These are phyloP conservation scores for Rhodotorula sp. DNA, from an alignment of 1,284 basidiomycete genomes.

Conservation along the genomic window DNA sequence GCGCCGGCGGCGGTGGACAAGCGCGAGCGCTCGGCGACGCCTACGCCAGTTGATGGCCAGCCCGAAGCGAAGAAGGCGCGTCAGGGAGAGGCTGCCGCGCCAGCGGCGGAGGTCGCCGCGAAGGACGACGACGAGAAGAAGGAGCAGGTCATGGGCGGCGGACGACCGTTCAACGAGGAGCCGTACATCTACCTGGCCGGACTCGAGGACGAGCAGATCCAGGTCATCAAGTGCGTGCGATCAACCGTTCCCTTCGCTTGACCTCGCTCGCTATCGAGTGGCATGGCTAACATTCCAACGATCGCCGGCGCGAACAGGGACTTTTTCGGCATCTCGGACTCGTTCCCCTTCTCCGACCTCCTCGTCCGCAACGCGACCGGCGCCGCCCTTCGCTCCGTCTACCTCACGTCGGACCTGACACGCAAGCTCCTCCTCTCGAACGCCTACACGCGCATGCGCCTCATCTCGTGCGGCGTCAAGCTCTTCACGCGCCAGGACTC, in stretches of 20 bases:
- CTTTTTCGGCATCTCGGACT: conserved; percentile 68
- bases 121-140: conserved; percentile 5
- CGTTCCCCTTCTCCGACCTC: conserved; percentile 72
- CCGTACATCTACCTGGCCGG: conserved; percentile 75
- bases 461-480: conserved; percentile 90
- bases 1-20: neutral
- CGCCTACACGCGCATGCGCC: conserved; percentile 77
- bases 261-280: neutral
- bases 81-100: neutral
- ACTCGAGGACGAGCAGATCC: conserved; percentile 67
- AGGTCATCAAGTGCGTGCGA: conserved; percentile 61
- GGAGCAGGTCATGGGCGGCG: conserved; percentile 19
- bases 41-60: conserved; percentile 21
- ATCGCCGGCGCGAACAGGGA: conserved; percentile 55
- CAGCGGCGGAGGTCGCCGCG: neutral
- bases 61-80: conserved; percentile 33
- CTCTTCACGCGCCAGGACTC: conserved; percentile 60
- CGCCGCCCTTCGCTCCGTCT: conserved; percentile 74
- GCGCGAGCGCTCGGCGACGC: conserved; percentile 25
- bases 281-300: neutral
- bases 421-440: conserved; percentile 72
- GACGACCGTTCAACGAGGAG: conserved; percentile 72
- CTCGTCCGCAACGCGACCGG: conserved; percentile 85
- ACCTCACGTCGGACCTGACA: conserved; percentile 82
- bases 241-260: neutral